Conservation (phyloP, 208 protist species). For the Ichthyophonus hoferi region DNA sequence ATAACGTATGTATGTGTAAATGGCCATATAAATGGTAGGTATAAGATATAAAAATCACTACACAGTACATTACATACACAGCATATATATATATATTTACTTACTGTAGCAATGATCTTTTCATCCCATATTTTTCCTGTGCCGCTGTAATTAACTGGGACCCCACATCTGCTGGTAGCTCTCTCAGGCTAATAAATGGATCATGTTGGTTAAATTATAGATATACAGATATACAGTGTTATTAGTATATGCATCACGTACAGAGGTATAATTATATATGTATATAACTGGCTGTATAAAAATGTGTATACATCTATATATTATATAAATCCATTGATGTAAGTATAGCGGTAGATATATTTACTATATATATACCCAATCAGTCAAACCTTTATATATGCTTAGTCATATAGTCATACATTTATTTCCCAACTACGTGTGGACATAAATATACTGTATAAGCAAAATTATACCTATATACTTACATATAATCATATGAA, state of each 20-base stretch:
- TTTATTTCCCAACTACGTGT: background rate
- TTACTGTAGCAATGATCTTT: background rate
- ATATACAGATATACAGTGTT: background rate
- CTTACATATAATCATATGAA: background rate
- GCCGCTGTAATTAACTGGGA: background rate
- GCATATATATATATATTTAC: background rate
- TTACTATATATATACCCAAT: background rate
- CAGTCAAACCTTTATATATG: background rate
- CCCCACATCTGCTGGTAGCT: background rate
- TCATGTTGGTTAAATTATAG: background rate
- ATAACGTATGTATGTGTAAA: no score
- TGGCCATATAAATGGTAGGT: background rate
- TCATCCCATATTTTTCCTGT: background rate
- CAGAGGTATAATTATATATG: background rate
- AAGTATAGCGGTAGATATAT: no score
- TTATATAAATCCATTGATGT: background rate
- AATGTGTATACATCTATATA: background rate
- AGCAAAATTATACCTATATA: no score
- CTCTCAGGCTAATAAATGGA: background rate
- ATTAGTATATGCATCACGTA: background rate
- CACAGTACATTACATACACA: background rate
- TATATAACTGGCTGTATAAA: background rate
- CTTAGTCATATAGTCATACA: background rate
- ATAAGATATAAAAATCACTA: background rate
- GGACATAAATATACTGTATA: background rate